These are phyloP conservation scores for Beauveria sp. DNA, from an alignment of 2,329 filamentous ascomycete species.

Conservation along the genomic window DNA sequence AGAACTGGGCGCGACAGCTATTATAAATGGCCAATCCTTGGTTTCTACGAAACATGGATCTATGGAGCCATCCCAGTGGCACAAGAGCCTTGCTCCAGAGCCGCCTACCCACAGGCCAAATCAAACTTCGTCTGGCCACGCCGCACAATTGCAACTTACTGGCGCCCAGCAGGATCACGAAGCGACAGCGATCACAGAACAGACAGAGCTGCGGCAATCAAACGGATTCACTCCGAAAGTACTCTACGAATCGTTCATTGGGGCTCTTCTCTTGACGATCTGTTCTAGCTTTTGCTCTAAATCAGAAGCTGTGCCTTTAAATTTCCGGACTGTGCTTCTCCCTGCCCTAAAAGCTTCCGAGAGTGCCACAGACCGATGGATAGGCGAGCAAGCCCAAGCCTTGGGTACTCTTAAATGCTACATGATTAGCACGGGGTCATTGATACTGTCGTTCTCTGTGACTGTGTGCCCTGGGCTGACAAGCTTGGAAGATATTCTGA, in stretches of 20 bases:
- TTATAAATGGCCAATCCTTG: neutral
- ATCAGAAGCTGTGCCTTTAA: conserved; percentile 43
- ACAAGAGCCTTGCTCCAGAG: conserved; percentile 1
- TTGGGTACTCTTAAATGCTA: conserved; percentile 46
- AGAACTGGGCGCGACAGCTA: conserved; percentile 1
- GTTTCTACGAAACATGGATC: neutral
- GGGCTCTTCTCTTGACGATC: conserved; percentile 43
- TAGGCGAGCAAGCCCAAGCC: conserved; percentile 22
- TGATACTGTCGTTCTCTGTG: conserved; percentile 43
- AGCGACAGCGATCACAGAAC: conserved; percentile 10
- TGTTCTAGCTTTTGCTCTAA: conserved; percentile 41
- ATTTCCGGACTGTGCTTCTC: conserved; percentile 45
- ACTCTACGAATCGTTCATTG: conserved; percentile 47
- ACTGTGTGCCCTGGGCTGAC: conserved; percentile 40
- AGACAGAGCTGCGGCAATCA: conserved; percentile 17
- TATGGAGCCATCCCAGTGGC: conserved; percentile 4
- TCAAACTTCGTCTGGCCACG: neutral
- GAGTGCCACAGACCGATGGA: conserved; percentile 22
- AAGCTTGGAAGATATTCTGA: conserved; percentile 36
- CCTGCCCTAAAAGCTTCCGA: conserved; percentile 23
- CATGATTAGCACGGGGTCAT: conserved; percentile 47
- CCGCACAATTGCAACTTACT: conserved; percentile 9
- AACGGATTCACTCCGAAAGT: conserved; percentile 28
- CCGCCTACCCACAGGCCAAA: neutral
- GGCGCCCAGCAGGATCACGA: conserved; percentile 20